These are phyloP conservation scores for Selenicereus undatus DNA, from an alignment of 148 eudicot genomes.

Conservation along the genomic window DNA sequence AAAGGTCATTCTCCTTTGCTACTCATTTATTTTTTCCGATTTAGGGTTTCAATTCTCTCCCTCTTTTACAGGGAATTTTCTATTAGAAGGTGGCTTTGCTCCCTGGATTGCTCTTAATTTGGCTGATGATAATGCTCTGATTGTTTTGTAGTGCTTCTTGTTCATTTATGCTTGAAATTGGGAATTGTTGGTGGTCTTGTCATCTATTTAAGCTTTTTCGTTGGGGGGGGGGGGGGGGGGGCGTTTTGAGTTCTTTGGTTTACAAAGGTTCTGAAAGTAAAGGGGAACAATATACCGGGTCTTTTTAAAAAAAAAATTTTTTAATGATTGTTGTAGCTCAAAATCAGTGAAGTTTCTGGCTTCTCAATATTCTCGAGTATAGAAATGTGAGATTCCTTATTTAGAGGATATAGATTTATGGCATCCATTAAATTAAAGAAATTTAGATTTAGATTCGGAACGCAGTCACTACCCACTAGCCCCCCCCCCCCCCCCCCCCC, in stretches of 20 bases:
- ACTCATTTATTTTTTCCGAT: neutral
- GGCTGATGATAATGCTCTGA: neutral
- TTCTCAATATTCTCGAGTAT: neutral
- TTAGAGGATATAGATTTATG: too few species aligned
- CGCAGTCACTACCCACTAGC: too few species aligned
- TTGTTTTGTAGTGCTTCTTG: neutral
- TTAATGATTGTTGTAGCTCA: neutral
- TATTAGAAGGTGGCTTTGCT: neutral
- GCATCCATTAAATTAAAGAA: too few species aligned
- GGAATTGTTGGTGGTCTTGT: neutral
- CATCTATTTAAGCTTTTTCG: neutral
- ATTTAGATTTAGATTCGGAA: too few species aligned
- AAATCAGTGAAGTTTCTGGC: neutral
- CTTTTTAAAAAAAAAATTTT: too few species aligned
- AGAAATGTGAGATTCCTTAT: too few species aligned
- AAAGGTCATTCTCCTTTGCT: slow-evolving; percentile 36
- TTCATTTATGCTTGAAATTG: neutral
- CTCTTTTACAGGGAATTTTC: neutral
- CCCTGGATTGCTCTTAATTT: neutral
- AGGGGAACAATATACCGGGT: neutral
- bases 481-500: too few species aligned
- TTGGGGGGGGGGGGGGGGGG: neutral
- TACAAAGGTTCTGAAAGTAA: too few species aligned
- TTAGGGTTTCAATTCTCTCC: neutral
- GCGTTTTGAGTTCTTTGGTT: too few species aligned